Base-by-base conservation (phyloP, 2,329 filamentous ascomycete genomes). In the Sporothrix humicola region DNA sequence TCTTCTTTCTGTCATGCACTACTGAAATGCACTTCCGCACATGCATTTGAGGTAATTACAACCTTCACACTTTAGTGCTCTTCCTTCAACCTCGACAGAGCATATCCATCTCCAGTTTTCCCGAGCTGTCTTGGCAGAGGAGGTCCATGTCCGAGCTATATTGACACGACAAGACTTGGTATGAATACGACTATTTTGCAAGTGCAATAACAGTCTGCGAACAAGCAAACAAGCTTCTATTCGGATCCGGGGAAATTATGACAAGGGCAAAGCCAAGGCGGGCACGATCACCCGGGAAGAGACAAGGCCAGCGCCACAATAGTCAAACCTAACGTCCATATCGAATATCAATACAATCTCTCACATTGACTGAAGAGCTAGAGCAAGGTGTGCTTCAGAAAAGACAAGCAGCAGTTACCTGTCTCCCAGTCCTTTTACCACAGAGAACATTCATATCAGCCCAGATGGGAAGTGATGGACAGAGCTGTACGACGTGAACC, bases 1-100 rank as follows among this genome's bases (percentile, higher is more conserved):
- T 58, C 17, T 48, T 42, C n/a, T 7, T 23, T 12, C 23, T 48
- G 10, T 1, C 20, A 46, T n/a, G 12, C 20, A n/a, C 61, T 13
- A 23, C 61, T 66, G 61, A 66, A 48, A 48, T 66, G 61, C 42
- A 66, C 61, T 66, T 66, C 61, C 61, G 61, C 61, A 26, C 61
- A 23, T 66, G n/a, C 61, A 66, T 48, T 66, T 2, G 8, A 48
- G 23, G 42, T 66, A n/a, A n/a, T n/a, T n/a, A 2, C 8, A 23
- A 58, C 56, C 56, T 31, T 9, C 56, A 7, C 23, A 58, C 10
- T 17, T 50, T 31, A 6, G 9, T 31, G 23, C 10, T 23, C 56
- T 58, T 58, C 54, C 54, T 12, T 31, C 20, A 31, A 15, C 23
- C 23, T 37, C 31, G 31, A 37, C 31, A 23, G 23, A 58, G 23